A percentile compares a stretch with the other conserved stretches of the same genome.
These are phyloP conservation scores for Colletotrichum acutatum DNA, from an alignment of 2,329 filamentous ascomycete species.

Conservation along the genomic window DNA sequence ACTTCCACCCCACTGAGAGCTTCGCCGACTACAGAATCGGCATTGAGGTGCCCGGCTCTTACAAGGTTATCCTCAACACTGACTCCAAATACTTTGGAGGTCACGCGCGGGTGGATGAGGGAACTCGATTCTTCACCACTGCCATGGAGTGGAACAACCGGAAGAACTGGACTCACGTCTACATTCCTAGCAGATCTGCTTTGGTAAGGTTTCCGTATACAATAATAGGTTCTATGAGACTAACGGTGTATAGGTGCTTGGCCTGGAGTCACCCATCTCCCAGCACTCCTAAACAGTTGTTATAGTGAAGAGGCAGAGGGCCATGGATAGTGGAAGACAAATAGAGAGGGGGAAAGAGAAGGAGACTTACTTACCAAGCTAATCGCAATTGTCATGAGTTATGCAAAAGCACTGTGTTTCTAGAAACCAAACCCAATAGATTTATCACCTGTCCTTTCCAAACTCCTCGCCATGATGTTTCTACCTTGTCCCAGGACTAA, in stretches of 20 bases:
- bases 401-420: constrained; percentile 12
- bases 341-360: not conserved
- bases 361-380: not conserved
- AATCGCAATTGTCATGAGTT: constrained; percentile 12
- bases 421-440: constrained; percentile 17
- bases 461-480: not conserved
- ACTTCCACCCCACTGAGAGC: constrained; percentile 88
- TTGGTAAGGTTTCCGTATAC: constrained; percentile 67
- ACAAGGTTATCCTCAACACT: constrained; percentile 85
- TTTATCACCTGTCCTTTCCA: not conserved
- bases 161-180: constrained; percentile 92
- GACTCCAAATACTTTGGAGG: constrained; percentile 85
- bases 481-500: not conserved
- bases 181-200: constrained; percentile 85
- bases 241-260: constrained; percentile 58
- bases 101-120: constrained; percentile 78
- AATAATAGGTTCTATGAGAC: not conserved
- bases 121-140: constrained; percentile 92
- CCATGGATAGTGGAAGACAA: not conserved
- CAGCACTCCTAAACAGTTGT: constrained; percentile 36
- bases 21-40: constrained; percentile 95
- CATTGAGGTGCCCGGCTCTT: constrained; percentile 85
- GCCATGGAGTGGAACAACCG: constrained; percentile 90
- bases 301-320: not conserved
- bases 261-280: constrained; percentile 47